Base-by-base conservation (phyloP, 225 moss, liverwort and hornwort genomes). In the Pleurozium schreberi region DNA sequence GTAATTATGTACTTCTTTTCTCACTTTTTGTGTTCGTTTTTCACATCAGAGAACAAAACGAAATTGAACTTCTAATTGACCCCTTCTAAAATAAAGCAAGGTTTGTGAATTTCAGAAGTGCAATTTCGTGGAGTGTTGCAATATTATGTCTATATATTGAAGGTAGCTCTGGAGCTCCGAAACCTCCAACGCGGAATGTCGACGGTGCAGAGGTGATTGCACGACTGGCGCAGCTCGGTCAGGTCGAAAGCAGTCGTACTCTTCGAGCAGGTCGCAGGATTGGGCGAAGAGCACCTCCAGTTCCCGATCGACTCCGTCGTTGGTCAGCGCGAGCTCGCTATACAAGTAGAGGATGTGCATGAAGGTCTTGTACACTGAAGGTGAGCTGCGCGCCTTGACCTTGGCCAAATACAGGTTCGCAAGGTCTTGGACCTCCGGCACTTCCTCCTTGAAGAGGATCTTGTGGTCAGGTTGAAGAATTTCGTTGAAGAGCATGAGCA, bases 381-480 rank as follows among this genome's bases (percentile, higher is more conserved):
- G 6, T 31, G 9, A 28, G 69, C 69, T 31, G 30, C 84, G 40
- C 14, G 12, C 4, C 55, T 31, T 84, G 69, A 84, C 14, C 69
- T 84, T 84, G 42, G 10, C 42, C 9, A 42, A 4, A 20, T 19
- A 84, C 14, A 68, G 20, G 2, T 20, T 4, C 5, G 9, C 20
- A 4, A 84, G 40, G 9, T 84, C 40, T 52, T 13, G 40, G 9
- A 6, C 6, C 30, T 68, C 53, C 9, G 10, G 21, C 30, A 31
- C 14, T 14, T 65, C 65, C 8, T 83, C 83, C 16, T 38, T 9
- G 22, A 19, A 10, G 14, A 69, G 40, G 14, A 84, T 84, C 69
- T 28, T 55, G 14, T 2, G 2, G 0, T 1, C 4, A 69, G 57
- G 22, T 14, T 0, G 4, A 57, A 69, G 27, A n/a, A 21, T 5